Conservation (phyloP, 1,284 basidiomycete genomes). For the Moniliophthora roreri region DNA sequence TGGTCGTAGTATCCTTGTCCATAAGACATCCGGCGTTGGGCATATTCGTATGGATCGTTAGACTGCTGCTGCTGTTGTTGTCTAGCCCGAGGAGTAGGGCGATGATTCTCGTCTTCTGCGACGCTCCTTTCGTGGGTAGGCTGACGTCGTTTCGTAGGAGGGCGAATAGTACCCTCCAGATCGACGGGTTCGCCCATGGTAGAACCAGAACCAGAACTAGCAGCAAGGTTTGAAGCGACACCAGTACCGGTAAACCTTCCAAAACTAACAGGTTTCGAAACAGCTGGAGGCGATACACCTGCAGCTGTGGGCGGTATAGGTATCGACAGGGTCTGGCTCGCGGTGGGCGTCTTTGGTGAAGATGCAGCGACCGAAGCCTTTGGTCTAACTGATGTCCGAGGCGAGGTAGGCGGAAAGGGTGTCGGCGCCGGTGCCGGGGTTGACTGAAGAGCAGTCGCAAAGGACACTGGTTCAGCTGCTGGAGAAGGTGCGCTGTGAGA, state of each 20-base stretch:
- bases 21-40: not conserved
- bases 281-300: constrained; percentile 39
- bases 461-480: too few species aligned
- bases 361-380: too few species aligned
- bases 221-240: constrained; percentile 15
- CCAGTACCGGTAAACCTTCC: constrained; percentile 38
- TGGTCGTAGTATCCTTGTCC: not conserved
- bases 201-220: constrained; percentile 14
- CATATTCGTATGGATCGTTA: not conserved
- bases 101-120: not conserved
- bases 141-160: not conserved
- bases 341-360: not conserved
- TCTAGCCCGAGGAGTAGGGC: too few species aligned
- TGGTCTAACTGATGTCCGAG: too few species aligned
- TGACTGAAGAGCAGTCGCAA: too few species aligned
- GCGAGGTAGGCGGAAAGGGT: too few species aligned
- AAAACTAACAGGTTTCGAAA: constrained; percentile 49
- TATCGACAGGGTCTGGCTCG: not conserved
- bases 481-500: too few species aligned
- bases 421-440: too few species aligned
- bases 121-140: not conserved
- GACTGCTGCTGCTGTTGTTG: not conserved
- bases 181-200: constrained; percentile 10
- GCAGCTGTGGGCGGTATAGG: not conserved
- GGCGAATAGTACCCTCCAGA: constrained; percentile 1